Evolutionary conservation across 345 rosid species (phyloP).

Genomic region (Sonneratia caseolaris): DNA sequence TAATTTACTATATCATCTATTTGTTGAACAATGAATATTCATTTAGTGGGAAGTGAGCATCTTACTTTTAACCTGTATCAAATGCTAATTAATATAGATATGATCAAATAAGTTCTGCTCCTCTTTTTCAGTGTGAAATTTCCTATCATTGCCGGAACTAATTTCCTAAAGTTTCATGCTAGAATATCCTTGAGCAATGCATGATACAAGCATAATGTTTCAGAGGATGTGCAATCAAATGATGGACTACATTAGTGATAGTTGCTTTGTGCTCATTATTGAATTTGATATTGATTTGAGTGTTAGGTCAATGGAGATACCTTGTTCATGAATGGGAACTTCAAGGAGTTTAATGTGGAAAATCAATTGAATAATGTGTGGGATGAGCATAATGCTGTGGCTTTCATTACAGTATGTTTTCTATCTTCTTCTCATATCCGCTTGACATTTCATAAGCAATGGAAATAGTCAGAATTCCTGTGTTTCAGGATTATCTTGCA

Average conservation of each 20-base stretch:
- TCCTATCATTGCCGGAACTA: too few species aligned
- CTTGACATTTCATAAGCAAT: neutral
- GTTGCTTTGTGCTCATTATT: neutral
- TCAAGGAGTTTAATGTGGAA: slow-evolving; percentile 82
- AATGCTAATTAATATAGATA: too few species aligned
- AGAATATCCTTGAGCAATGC: too few species aligned
- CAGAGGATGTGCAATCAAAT: neutral
- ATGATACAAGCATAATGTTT: neutral
- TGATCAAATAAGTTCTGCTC: too few species aligned
- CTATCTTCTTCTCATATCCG: slow-evolving; percentile 5
- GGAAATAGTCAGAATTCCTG: neutral
- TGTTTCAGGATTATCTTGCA: slow-evolving; percentile 76
- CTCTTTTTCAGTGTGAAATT: too few species aligned
- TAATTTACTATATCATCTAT: too few species aligned
- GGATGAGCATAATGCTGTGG: slow-evolving; percentile 78
- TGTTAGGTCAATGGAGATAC: slow-evolving; percentile 93
- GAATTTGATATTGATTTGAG: neutral
- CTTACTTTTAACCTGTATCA: too few species aligned
- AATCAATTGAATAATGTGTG: slow-evolving; percentile 54
- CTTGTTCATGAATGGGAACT: slow-evolving; percentile 70
- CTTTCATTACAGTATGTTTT: slow-evolving; percentile 66
- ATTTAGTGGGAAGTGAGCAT: too few species aligned
- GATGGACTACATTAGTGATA: neutral
- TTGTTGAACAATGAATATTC: too few species aligned
- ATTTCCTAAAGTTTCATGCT: too few species aligned